A percentile compares a stretch with the other conserved stretches of the same genome.
Evolutionary conservation across 179 eudicot genomes (phyloP).

Genomic region (Carnegiea gigantea): DNA sequence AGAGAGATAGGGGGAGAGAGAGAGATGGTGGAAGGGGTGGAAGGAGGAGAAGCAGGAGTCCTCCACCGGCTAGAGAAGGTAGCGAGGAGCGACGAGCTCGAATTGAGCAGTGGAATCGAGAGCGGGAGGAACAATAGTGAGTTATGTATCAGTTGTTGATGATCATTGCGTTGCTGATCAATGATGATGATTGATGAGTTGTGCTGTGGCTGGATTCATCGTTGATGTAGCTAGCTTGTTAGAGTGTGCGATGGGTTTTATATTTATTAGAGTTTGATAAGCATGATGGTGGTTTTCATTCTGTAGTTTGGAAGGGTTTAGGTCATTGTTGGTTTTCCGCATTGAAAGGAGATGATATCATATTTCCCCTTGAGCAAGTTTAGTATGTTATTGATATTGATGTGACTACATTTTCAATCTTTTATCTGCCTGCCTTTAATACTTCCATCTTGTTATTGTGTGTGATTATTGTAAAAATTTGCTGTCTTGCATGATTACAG

Average conservation of each 20-base stretch:
- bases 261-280: not conserved
- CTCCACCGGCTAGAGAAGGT: conserved; percentile 44
- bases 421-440: not conserved
- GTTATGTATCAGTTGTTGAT: not conserved
- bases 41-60: conserved; percentile 40
- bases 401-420: not conserved
- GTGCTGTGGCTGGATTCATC: not conserved
- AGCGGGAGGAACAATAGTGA: conserved; percentile 44
- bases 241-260: not conserved
- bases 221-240: not conserved
- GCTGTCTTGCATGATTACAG: not conserved
- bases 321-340: conserved; percentile 7
- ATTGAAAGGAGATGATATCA: not conserved
- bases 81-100: conserved; percentile 61
- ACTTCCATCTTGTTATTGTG: not conserved
- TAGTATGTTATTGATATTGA: not conserved
- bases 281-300: not conserved
- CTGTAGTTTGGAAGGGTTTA: conserved; percentile 1
- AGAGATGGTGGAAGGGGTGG: conserved; percentile 35
- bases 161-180: not conserved
- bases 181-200: conserved; percentile 12
- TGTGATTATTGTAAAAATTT: not conserved
- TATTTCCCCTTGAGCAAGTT: not conserved
- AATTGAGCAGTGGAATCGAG: conserved; percentile 51
- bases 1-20: conserved; percentile 16